A percentile compares a stretch with the other conserved stretches of the same genome.
phyloP scores from a whole-genome alignment of 108 stramenopile species.

The Schizochytrium sp. region DNA sequence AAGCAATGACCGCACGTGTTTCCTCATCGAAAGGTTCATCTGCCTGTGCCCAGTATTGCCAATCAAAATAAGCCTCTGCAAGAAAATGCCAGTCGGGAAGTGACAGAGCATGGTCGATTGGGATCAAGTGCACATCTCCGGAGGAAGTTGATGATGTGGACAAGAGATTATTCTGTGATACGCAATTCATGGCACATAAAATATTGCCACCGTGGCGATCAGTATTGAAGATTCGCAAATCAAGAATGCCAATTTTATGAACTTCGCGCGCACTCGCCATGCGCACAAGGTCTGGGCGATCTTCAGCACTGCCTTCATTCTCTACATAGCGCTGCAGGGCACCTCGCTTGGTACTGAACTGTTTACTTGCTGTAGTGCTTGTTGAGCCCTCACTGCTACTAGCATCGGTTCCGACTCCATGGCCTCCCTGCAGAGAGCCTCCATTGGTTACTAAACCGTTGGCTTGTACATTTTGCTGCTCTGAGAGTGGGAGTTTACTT shows the following conservation, averaged over 20 bases:
- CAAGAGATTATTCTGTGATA: no score
- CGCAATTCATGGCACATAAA: background rate
- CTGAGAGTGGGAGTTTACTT: background rate
- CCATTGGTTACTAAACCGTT: background rate
- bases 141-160: no score
- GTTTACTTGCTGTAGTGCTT: background rate
- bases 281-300: slow-evolving; percentile 10
- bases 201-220: slow-evolving; percentile 39
- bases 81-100: slow-evolving; percentile 54
- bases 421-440: background rate
- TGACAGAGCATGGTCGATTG: slow-evolving; percentile 52
- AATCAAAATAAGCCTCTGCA: slow-evolving; percentile 55
- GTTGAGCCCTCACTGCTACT: background rate
- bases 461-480: background rate
- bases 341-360: slow-evolving; percentile 21
- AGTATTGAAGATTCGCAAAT: slow-evolving; percentile 13
- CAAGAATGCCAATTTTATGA: slow-evolving; percentile 56
- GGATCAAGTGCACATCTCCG: slow-evolving; percentile 21
- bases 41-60: slow-evolving; percentile 58
- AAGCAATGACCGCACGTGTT: slow-evolving; percentile 19
- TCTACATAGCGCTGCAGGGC: slow-evolving; percentile 15
- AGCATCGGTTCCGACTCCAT: background rate
- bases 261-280: slow-evolving; percentile 14
- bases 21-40: slow-evolving; percentile 17
- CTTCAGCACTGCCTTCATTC: slow-evolving; percentile 38